Evolutionary conservation across 331 rosid genomes (phyloP).

Genomic region (Acacia pycnantha): DNA sequence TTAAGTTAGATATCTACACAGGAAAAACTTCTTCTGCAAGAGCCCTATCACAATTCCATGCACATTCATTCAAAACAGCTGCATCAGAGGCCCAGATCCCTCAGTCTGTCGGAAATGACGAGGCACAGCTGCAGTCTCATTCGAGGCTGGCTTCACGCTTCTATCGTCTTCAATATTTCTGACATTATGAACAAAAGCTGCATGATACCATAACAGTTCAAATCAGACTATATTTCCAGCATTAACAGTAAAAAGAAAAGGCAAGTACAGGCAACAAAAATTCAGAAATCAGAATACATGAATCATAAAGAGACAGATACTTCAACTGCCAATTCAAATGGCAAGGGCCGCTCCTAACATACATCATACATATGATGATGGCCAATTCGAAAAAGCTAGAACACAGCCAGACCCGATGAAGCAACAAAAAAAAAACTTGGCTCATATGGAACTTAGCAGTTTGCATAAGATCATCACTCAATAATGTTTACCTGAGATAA

Average conservation of each 20-base stretch:
- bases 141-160: constrained; percentile 20
- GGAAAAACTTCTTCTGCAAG: constrained; percentile 60
- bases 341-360: not conserved
- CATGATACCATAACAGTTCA: constrained; percentile 19
- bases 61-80: constrained; percentile 42
- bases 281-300: not conserved
- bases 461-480: not conserved
- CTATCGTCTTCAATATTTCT: constrained; percentile 7
- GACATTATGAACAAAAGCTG: constrained; percentile 34
- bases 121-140: constrained; percentile 24
- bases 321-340: not conserved
- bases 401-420: not conserved
- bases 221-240: constrained; percentile 14
- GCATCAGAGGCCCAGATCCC: constrained; percentile 29
- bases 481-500: not conserved
- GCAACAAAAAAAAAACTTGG: not conserved
- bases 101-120: constrained; percentile 32
- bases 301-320: not conserved
- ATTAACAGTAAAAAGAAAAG: not conserved
- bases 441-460: not conserved
- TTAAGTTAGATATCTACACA: constrained; percentile 93
- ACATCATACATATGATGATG: not conserved
- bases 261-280: not conserved
- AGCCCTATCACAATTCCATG: constrained; percentile 42
- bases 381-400: not conserved